A percentile compares a stretch with the other conserved stretches of the same genome.
Conservation (phyloP, 495 filamentous ascomycete species). For the Pseudoneurospora amorphoporcata region DNA sequence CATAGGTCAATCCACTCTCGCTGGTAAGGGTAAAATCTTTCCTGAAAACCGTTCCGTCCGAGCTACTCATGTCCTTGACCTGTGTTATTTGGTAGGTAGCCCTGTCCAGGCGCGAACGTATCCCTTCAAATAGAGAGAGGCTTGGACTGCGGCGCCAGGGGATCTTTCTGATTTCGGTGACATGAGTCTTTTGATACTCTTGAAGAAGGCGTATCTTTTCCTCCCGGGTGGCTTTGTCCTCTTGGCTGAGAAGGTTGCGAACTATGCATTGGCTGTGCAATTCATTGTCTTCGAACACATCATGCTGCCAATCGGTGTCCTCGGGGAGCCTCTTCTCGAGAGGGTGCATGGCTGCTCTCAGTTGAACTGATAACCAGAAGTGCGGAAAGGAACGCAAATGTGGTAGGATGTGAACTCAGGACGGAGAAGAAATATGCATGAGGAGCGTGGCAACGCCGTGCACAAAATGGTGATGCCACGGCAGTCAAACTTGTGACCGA, state of each 20-base stretch:
- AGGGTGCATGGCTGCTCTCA: neutral
- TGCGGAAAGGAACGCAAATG: neutral
- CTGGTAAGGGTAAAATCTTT: neutral
- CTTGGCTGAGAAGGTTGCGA: neutral
- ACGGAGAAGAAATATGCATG: neutral
- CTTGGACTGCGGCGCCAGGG: neutral
- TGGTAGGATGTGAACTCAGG: neutral
- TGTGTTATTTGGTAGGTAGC: neutral
- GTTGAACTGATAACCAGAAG: neutral
- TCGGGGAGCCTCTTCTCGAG: neutral
- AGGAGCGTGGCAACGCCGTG: too few species aligned
- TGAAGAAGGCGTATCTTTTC: neutral
- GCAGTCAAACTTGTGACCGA: too few species aligned
- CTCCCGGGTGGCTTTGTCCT: accelerated
- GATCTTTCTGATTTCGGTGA: neutral
- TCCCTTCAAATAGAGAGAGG: too few species aligned
- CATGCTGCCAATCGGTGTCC: neutral
- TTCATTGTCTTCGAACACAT: accelerated
- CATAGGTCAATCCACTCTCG: neutral
- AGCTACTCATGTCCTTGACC: neutral
- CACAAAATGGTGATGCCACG: too few species aligned
- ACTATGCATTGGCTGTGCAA: neutral
- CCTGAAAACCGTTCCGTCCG: neutral
- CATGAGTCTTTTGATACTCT: neutral
- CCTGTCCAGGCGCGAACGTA: neutral